phyloP scores from a whole-genome alignment of 2,329 filamentous ascomycete species.

The Phialophora expanda region DNA sequence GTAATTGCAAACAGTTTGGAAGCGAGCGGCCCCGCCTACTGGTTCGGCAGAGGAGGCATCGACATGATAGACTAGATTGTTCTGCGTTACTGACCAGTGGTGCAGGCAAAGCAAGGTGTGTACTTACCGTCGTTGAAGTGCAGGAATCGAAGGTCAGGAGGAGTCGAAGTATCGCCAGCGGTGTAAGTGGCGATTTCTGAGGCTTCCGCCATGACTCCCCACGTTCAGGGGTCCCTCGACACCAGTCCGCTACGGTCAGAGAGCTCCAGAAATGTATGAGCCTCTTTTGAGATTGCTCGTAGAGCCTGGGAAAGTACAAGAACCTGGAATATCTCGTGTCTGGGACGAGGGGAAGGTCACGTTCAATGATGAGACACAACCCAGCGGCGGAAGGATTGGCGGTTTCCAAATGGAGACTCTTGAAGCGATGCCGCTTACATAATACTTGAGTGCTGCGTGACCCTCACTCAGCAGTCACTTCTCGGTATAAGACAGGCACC shows the following conservation, averaged over 20 bases:
- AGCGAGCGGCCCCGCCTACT: conserved; percentile 78
- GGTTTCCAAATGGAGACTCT: conserved; percentile 9
- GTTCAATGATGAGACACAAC: background rate
- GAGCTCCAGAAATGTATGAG: background rate
- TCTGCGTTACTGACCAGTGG: conserved; percentile 4
- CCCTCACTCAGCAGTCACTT: conserved; percentile 8
- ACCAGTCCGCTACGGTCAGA: background rate
- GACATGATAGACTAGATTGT: conserved; percentile 75
- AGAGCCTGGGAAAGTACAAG: background rate
- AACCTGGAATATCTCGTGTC: background rate
- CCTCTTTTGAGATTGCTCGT: background rate
- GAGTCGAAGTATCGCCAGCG: conserved; percentile 50
- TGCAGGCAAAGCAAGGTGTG: background rate
- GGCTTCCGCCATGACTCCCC: conserved; percentile 28
- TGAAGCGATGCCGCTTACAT: conserved; percentile 15
- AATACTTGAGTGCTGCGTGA: conserved; percentile 4
- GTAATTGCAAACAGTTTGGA: conserved; percentile 76
- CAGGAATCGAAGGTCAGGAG: conserved; percentile 76
- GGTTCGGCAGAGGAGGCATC: conserved; percentile 61
- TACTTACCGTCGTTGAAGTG: conserved; percentile 77
- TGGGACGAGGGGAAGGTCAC: conserved; percentile 3
- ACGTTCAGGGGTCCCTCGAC: conserved; percentile 5
- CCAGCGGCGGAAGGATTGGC: conserved; percentile 12
- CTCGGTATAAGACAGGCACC: background rate
- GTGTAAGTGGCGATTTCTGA: conserved; percentile 32